Evolutionary conservation across 1,284 basidiomycete species (phyloP).

Genomic region (Ceratobasidium sp.): DNA sequence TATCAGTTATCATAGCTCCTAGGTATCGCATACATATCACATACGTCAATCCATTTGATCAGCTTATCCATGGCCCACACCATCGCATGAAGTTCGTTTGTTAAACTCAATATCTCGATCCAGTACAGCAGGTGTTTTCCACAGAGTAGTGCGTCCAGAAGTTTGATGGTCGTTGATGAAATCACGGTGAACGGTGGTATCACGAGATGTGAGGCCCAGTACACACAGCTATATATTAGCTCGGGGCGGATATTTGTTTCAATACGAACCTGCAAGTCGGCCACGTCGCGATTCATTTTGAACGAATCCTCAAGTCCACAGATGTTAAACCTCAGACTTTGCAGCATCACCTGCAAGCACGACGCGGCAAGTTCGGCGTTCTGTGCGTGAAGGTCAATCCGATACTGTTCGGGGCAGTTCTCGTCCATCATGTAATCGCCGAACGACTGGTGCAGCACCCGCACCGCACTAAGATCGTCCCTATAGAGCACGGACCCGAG

Average conservation of each 20-base stretch:
- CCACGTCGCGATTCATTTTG: slow-evolving; percentile 17
- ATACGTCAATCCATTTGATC: slow-evolving; percentile 6
- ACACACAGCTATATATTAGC: background rate
- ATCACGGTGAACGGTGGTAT: background rate
- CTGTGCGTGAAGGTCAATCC: background rate
- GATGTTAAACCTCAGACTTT: slow-evolving; percentile 18
- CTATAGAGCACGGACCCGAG: slow-evolving; percentile 26
- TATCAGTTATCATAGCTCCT: background rate
- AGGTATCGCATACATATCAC: background rate
- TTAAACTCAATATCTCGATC: slow-evolving; percentile 15
- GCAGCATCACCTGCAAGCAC: slow-evolving; percentile 21
- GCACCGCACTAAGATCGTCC: background rate
- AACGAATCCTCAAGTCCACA: slow-evolving; percentile 14
- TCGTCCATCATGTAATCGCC: slow-evolving; percentile 11
- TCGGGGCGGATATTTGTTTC: background rate
- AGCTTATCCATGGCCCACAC: background rate
- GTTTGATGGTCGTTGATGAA: background rate
- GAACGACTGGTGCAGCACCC: slow-evolving; percentile 27
- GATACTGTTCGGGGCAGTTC: background rate
- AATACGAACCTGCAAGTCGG: slow-evolving; percentile 11
- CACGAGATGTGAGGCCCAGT: slow-evolving; percentile 8
- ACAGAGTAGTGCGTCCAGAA: background rate
- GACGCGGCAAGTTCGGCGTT: slow-evolving; percentile 13
- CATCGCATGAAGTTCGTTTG: background rate
- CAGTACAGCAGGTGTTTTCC: background rate